Evolutionary conservation across 768 basidiomycete species (phyloP).

Genomic region (Sarcodon aspratus): DNA sequence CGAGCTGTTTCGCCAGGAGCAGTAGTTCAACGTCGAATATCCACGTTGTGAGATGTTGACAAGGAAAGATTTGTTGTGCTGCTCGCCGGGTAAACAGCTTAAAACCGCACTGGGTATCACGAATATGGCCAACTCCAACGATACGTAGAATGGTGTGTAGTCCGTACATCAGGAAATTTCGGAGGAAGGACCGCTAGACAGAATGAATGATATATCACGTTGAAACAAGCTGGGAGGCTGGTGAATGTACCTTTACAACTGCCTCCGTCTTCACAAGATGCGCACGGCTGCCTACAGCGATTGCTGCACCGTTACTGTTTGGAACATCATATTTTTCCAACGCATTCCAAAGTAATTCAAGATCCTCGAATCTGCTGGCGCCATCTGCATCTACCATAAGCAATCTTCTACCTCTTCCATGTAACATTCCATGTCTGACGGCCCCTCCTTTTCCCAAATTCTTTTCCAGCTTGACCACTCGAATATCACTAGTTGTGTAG

Average conservation of each 20-base stretch:
- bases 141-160: slow-evolving; percentile 83
- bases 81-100: slow-evolving; percentile 85
- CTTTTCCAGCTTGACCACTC: slow-evolving; percentile 63
- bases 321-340: slow-evolving; percentile 52
- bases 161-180: slow-evolving; percentile 91
- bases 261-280: slow-evolving; percentile 89
- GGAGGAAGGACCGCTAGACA: slow-evolving; percentile 67
- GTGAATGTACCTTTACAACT: slow-evolving; percentile 72
- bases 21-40: slow-evolving; percentile 95
- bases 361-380: slow-evolving; percentile 78
- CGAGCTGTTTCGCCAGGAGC: slow-evolving; percentile 67
- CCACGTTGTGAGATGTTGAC: slow-evolving; percentile 84
- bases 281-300: slow-evolving; percentile 78
- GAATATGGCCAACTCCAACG: slow-evolving; percentile 81
- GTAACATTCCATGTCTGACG: slow-evolving; percentile 84
- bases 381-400: slow-evolving; percentile 95
- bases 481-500: slow-evolving; percentile 49
- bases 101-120: slow-evolving; percentile 97
- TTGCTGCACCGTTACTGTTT: slow-evolving; percentile 41
- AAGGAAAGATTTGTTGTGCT: slow-evolving; percentile 75
- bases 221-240: not conserved
- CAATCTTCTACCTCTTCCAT: slow-evolving; percentile 63
- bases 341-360: slow-evolving; percentile 65
- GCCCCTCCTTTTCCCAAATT: slow-evolving; percentile 93
- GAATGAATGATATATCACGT: not conserved